Conservation (phyloP, 768 basidiomycete species). For the Exsudoporus frostii region DNA sequence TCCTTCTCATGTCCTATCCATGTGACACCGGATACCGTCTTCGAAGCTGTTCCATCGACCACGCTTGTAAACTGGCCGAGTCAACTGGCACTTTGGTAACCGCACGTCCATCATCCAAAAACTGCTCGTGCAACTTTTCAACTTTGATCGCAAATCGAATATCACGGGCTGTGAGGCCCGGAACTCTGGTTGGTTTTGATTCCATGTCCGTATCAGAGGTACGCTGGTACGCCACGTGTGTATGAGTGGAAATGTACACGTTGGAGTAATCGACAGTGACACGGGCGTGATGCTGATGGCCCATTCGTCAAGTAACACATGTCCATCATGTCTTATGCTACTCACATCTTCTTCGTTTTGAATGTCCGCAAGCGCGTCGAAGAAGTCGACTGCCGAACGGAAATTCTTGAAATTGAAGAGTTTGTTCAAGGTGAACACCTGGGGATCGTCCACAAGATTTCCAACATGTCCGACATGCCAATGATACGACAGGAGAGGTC, state of each 20-base stretch:
- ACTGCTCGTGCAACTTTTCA: conserved; percentile 34
- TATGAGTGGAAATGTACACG: conserved; percentile 25
- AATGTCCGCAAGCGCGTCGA: conserved; percentile 24
- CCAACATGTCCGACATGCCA: conserved; percentile 25
- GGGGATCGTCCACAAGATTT: conserved; percentile 2
- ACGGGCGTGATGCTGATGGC: conserved; percentile 33
- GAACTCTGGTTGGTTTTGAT: conserved; percentile 16
- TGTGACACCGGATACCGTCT: conserved; percentile 16
- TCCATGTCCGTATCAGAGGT: conserved; percentile 6
- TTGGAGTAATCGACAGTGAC: conserved; percentile 24
- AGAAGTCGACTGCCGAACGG: conserved; percentile 25
- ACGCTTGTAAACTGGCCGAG: conserved; percentile 7
- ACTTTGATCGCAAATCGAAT: conserved; percentile 44
- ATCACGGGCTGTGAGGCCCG: conserved; percentile 51
- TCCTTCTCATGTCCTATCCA: not conserved
- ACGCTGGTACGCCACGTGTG: conserved; percentile 25
- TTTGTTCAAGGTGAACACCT: conserved; percentile 27
- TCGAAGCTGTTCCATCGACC: conserved; percentile 26
- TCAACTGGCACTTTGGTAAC: conserved; percentile 19
- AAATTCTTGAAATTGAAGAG: conserved; percentile 28
- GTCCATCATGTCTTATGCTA: not conserved
- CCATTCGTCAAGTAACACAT: not conserved
- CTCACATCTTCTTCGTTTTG: conserved; percentile 33
- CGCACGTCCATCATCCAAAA: conserved; percentile 22
- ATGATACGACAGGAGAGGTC: conserved; percentile 35